Evolutionary conservation across 176 grass and related monocot species (phyloP), one percentile per base, ranked within the genome.

Genomic region (Calamus simplicifolius): DNA sequence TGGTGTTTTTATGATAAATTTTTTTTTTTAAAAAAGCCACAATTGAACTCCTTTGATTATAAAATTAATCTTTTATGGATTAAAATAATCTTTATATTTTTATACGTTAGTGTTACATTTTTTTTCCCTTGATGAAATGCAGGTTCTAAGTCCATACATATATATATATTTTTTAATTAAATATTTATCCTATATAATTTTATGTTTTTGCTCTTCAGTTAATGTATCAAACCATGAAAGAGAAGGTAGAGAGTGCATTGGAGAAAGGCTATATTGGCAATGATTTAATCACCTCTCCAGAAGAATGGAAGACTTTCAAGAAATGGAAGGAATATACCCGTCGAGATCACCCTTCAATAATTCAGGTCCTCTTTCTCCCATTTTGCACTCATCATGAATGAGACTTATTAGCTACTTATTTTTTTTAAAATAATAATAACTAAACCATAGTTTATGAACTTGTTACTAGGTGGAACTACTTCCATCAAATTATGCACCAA

Each of bases 211-310:
- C 25, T 12, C 8, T 43, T 43, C 12, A 82, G 79, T 19, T 56
- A 3, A 82, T 82, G 67, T 82, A 67, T 50, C 14, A 76, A 43
- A 38, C 6, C 10, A 82, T 76, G 79, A 76, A 76, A 18, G 54
- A 62, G 54, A 66, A 18, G 18, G 67, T 82, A 4, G 79, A 67
- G 59, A 61, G 21, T 25, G 79, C 66, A 27, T 5, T 67, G 55
- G 59, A 82, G 21, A 82, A 64, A 76, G 73, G 73, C 17, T 60
- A 23, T 48, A 54, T 70, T 0, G 53, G 23, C 61, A 30, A 60
- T 5, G 64, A 64, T 4, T 50, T 75, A 12, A 23, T 31, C 17
- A 49, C 51, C 13, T 59, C 67, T n/a, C 54, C 54, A 6, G 54
- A 71, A 61, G 73, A 76, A 26, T 29, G 35, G 4, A n/a, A 56